Conservation (phyloP, 805 yeast genomes). For the Candida succiphila region DNA sequence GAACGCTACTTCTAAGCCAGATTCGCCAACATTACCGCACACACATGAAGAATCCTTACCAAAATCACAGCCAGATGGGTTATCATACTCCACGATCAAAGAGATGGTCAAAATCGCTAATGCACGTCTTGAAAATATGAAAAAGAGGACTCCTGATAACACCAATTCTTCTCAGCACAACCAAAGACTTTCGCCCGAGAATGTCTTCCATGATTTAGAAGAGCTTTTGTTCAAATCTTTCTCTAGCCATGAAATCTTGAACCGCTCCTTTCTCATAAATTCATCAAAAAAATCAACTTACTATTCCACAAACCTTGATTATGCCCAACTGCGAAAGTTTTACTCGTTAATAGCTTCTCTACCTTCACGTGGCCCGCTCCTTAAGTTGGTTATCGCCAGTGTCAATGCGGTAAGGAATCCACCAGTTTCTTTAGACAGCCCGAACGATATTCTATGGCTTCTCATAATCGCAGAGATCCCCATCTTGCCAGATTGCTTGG, state of each 20-base stretch:
- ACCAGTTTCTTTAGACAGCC: slow-evolving; percentile 23
- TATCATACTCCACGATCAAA: background rate
- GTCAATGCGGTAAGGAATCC: slow-evolving; percentile 45
- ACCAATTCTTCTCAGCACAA: too few relatives aligned
- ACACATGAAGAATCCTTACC: slow-evolving; percentile 15
- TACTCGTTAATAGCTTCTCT: slow-evolving; percentile 37
- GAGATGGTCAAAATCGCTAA: too few relatives aligned
- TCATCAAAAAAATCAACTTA: slow-evolving; percentile 11
- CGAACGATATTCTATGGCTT: slow-evolving; percentile 44
- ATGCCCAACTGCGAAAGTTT: slow-evolving; percentile 32
- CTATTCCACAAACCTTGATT: slow-evolving; percentile 42
- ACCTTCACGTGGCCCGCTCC: slow-evolving; percentile 55
- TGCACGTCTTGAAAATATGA: too few relatives aligned
- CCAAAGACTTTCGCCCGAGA: too few relatives aligned
- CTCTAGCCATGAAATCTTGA: slow-evolving; percentile 34
- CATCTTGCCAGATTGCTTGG: slow-evolving; percentile 36
- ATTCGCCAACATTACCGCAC: slow-evolving; percentile 1
- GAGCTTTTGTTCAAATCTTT: slow-evolving; percentile 36
- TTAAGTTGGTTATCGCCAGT: slow-evolving; percentile 41
- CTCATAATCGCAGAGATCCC: slow-evolving; percentile 66
- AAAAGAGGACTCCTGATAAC: too few relatives aligned
- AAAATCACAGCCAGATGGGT: slow-evolving; percentile 1
- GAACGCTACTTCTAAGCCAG: too few relatives aligned
- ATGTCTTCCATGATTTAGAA: slow-evolving; percentile 47
- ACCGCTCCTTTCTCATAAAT: slow-evolving; percentile 41